phyloP scores from a whole-genome alignment of 495 filamentous ascomycete genomes.

The Podospora pseudoanserina region DNA sequence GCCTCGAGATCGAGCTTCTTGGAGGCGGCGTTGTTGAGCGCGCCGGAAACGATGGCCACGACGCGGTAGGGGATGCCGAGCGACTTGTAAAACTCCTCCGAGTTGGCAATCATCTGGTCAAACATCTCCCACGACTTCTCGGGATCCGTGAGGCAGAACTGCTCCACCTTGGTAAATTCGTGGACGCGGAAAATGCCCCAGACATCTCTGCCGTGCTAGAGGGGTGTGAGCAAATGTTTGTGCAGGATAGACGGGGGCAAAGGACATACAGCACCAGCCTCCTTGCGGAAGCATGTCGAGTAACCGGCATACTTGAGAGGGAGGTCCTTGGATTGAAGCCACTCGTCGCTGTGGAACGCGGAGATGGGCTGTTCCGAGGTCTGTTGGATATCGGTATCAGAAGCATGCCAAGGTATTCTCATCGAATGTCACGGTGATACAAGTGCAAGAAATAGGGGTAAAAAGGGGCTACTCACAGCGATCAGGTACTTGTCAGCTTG shows the following conservation, averaged over 20 bases:
- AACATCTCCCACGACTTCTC: slow-evolving; percentile 94
- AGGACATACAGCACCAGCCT: slow-evolving; percentile 62
- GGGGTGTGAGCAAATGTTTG: slow-evolving; percentile 2
- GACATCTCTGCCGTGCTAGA: slow-evolving; percentile 79
- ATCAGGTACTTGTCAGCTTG: slow-evolving; percentile 93
- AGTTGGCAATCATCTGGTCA: slow-evolving; percentile 83
- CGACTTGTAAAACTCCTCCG: slow-evolving; percentile 92
- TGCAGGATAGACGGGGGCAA: not conserved
- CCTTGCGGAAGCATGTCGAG: slow-evolving; percentile 91
- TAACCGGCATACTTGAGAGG: slow-evolving; percentile 92
- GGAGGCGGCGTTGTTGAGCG: slow-evolving; percentile 67
- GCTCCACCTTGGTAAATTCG: slow-evolving; percentile 97
- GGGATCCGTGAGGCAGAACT: slow-evolving; percentile 90
- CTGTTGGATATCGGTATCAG: slow-evolving; percentile 11
- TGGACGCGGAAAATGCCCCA: slow-evolving; percentile 99
- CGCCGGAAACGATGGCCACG: slow-evolving; percentile 90
- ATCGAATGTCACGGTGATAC: not conserved
- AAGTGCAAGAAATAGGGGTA: not conserved
- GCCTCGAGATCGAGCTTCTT: slow-evolving; percentile 98
- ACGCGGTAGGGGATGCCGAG: slow-evolving; percentile 85
- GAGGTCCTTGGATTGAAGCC: slow-evolving; percentile 79
- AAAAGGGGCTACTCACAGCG: slow-evolving; percentile 42
- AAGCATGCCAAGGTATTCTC: not conserved
- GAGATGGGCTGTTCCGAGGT: slow-evolving; percentile 95
- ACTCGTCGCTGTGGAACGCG: slow-evolving; percentile 88